Base-by-base conservation (phyloP, 805 yeast species). In the Candida boleticola region DNA sequence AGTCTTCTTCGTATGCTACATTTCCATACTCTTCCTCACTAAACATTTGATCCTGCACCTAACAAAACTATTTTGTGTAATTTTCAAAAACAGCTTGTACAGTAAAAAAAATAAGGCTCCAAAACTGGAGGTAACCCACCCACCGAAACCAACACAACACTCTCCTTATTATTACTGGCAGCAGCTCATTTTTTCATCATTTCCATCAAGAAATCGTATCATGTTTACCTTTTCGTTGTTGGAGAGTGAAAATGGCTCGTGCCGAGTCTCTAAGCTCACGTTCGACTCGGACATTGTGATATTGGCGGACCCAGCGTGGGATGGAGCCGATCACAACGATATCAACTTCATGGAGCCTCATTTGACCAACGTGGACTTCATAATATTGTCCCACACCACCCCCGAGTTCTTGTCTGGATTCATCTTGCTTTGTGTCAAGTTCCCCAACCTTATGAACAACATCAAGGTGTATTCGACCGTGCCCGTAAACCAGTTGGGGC, bases 401-500 rank as follows among this genome's bases (percentile, higher is more conserved):
- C 71, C 82, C 1, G 82, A 83, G 37, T 89, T 82, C 55, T 52
- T 88, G 2, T 93, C 97, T 19, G 95, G 96, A 0, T 89, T 77
- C 57, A 80, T 85, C 0, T 66, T 81, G 31, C 59, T 93, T 20
- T 78, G 87, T 49, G 62, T 72, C 43, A 73, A 74, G 45, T 81
- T 78, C 48, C 79, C 83, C 21, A 63, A 66, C 3, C 63, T 88
- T 19, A 60, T 70, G 69, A 68, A 82, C 2, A 69, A 78, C 27
- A 77, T 90, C 19, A 89, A 89, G 2, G 84, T 85, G 0, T 93
- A 85, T 58, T 80, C 97, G 0, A 92, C 99, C 0, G 63, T 89
- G n/a, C 98, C 99, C 0, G 85, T 90, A 1, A 73, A 83, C 10
- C 90, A 88, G 54, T 66, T 93, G 54, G 98, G 97, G 0, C 74